Evolutionary conservation across 768 basidiomycete genomes (phyloP).

Genomic region (Flagelloscypha sp.): DNA sequence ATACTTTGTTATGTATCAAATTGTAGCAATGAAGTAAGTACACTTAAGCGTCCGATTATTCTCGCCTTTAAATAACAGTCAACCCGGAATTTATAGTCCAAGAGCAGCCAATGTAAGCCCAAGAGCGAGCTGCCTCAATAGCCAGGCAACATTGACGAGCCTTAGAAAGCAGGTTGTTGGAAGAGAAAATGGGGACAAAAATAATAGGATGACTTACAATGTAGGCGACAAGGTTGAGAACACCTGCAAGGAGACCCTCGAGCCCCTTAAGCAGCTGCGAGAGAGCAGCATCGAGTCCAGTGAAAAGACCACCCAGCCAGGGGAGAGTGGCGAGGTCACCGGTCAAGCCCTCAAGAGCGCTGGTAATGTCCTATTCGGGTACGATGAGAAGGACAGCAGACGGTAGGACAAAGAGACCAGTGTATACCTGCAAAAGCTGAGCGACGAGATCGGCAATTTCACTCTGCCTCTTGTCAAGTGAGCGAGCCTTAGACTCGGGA

Average conservation of each 20-base stretch:
- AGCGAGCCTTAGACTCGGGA: slow-evolving; percentile 1
- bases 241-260: slow-evolving; percentile 20
- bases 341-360: slow-evolving; percentile 15
- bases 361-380: slow-evolving; percentile 14
- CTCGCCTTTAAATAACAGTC: no score
- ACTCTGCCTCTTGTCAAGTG: slow-evolving; percentile 21
- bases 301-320: slow-evolving; percentile 14
- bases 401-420: slow-evolving; percentile 2
- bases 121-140: slow-evolving; percentile 7
- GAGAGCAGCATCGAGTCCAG: slow-evolving; percentile 18
- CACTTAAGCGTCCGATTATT: no score
- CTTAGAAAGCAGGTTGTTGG: not conserved
- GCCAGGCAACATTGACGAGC: slow-evolving; percentile 8
- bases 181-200: no score
- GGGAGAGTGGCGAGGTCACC: slow-evolving; percentile 14
- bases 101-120: no score
- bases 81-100: no score
- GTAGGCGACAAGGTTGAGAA: slow-evolving; percentile 19
- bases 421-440: slow-evolving; percentile 17
- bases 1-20: no score
- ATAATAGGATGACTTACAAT: slow-evolving; percentile 13
- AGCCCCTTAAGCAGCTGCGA: slow-evolving; percentile 18
- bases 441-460: slow-evolving; percentile 20
- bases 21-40: no score
- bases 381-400: not conserved